These are phyloP conservation scores for Penicillium cataractarum DNA, from an alignment of 495 filamentous ascomycete genomes.

Conservation along the genomic window DNA sequence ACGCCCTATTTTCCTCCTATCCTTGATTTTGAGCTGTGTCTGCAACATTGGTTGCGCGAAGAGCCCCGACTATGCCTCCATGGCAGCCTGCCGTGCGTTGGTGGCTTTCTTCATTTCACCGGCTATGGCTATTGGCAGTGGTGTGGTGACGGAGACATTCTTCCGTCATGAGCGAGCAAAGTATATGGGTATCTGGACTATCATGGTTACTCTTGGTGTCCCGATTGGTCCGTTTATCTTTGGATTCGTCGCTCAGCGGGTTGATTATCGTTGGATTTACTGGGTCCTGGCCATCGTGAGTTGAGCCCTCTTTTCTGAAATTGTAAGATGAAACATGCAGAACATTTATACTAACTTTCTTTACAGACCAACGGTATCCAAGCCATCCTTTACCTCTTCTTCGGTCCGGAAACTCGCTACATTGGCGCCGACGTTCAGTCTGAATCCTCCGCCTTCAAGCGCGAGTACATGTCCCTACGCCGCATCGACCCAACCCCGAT, in stretches of 20 bases:
- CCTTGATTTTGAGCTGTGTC: conserved; percentile 46
- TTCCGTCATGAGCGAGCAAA: conserved; percentile 52
- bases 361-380: conserved; percentile 54
- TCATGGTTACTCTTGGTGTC: conserved; percentile 58
- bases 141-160: conserved; percentile 56
- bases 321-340: neutral
- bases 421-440: conserved; percentile 34
- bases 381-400: conserved; percentile 56
- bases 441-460: conserved; percentile 38
- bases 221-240: conserved; percentile 53
- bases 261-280: conserved; percentile 50
- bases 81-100: conserved; percentile 53
- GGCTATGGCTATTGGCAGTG: conserved; percentile 57
- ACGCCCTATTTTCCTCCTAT: conserved; percentile 55
- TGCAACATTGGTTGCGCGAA: conserved; percentile 53
- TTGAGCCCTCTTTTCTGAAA: neutral
- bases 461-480: conserved; percentile 47
- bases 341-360: neutral
- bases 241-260: conserved; percentile 50
- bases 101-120: conserved; percentile 58
- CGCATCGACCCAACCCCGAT: conserved; percentile 56
- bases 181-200: conserved; percentile 60
- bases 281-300: conserved; percentile 51
- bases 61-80: conserved; percentile 43
- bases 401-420: conserved; percentile 62